Base-by-base conservation (phyloP, 106 monocot genomes). In the Apostasia ramifera region DNA sequence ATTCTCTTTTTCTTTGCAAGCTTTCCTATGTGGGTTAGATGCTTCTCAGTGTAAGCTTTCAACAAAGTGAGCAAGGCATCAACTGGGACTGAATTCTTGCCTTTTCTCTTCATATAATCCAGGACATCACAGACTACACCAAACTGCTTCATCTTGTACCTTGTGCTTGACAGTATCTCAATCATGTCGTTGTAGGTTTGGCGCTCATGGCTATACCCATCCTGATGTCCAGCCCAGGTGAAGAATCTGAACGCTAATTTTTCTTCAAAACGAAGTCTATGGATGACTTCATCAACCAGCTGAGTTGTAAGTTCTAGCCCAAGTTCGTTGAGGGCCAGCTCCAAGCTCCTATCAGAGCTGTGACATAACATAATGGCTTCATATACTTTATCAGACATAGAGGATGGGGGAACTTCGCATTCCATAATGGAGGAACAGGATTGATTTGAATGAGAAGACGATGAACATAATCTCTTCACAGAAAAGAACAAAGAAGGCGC, bases 191-290 rank as follows among this genome's bases (percentile, higher is more conserved):
- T 90, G 73, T 85, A 98, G 6, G 78, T 77, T 55, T 78, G 72
- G 0, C 59, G 72, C 40, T 85, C 81, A 51, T 98, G 93, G 9
- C 56, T 13, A 62, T 93, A 98, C 10, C 71, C 76, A 8, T 79
- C 73, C 47, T 81, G 93, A 45, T 76, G 81, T 4, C 77, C 82
- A 3, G 83, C 93, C 93, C 98, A 98, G 14, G 87, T 85, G 81
- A 98, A 98, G 82, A 98, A 98, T 64, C 90, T 60, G 72, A 98
- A 87, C 8, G 98, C 98, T 5, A 90, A 40, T 48, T 86, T 93
- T 68, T 98, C 98, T 51, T 98, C 93, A 38, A 87, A 93, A 1
- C 85, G 82, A 41, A 98, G 80, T 8, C 70, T 77, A 4, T 66
- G 70, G 10, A 98, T 48, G 46, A 90, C 78, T 40, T 83, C 79